Percentiles rank a stretch among this genome's conserved stretches.
These are phyloP conservation scores for Sphagnum contortum DNA, from an alignment of 225 moss, liverwort and hornwort species.

Conservation along the genomic window DNA sequence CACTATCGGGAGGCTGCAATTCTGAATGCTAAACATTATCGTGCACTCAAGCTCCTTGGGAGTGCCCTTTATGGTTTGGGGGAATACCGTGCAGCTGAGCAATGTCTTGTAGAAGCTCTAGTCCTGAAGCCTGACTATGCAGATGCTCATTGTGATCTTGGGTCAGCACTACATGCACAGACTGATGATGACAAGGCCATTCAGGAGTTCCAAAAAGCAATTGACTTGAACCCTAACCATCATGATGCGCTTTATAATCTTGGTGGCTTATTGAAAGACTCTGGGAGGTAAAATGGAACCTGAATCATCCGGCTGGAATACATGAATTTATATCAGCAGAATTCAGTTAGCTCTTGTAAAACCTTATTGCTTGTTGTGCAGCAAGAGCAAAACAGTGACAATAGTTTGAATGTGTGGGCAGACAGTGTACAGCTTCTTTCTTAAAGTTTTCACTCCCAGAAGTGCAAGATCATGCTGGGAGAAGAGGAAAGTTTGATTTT, in stretches of 20 bases:
- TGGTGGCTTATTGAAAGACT: slow-evolving; percentile 75
- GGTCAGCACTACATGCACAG: slow-evolving; percentile 78
- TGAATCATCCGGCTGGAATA: too few relatives aligned
- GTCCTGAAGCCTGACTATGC: slow-evolving; percentile 73
- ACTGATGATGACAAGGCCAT: slow-evolving; percentile 70
- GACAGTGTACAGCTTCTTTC: too few relatives aligned
- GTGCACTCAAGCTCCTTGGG: slow-evolving; percentile 85
- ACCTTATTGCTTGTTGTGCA: too few relatives aligned
- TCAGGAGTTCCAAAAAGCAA: slow-evolving; percentile 70
- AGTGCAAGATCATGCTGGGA: too few relatives aligned
- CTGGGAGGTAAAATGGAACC: slow-evolving; percentile 29
- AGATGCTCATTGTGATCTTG: slow-evolving; percentile 97
- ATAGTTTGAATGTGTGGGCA: too few relatives aligned
- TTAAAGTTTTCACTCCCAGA: too few relatives aligned
- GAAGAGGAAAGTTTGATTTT: too few relatives aligned
- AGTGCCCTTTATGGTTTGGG: slow-evolving; percentile 86
- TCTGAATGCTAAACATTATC: slow-evolving; percentile 53
- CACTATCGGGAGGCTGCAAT: slow-evolving; percentile 50
- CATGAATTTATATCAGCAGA: too few relatives aligned
- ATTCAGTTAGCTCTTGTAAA: too few relatives aligned
- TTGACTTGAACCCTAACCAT: slow-evolving; percentile 79
- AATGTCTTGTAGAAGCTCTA: slow-evolving; percentile 73
- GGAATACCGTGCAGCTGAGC: slow-evolving; percentile 78
- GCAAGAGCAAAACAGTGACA: too few relatives aligned
- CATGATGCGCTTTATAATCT: slow-evolving; percentile 92